Conservation (phyloP, 495 filamentous ascomycete genomes). For the Penicillium pancosmium region DNA sequence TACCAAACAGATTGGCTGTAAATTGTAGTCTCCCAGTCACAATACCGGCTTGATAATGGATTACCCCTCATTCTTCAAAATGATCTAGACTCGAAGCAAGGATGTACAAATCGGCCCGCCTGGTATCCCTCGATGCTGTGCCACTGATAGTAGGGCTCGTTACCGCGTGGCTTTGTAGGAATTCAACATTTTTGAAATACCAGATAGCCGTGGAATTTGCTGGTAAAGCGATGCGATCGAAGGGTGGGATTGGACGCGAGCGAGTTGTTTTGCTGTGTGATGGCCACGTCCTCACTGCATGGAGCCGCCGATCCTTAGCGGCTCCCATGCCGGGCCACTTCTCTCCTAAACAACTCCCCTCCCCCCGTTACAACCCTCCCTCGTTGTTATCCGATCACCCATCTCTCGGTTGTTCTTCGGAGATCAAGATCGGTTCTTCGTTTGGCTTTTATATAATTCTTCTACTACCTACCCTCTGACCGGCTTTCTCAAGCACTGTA, state of each 20-base stretch:
- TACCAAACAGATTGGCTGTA: not conserved
- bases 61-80: not conserved
- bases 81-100: not conserved
- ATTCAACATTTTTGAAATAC: constrained; percentile 14
- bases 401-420: constrained; percentile 4
- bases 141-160: constrained; percentile 11
- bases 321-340: constrained; percentile 26
- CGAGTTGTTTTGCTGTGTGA: constrained; percentile 25
- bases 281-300: constrained; percentile 34
- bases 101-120: constrained; percentile 10
- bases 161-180: constrained; percentile 23
- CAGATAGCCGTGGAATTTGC: constrained; percentile 7
- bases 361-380: constrained; percentile 20
- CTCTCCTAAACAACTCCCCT: constrained; percentile 29
- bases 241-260: constrained; percentile 9
- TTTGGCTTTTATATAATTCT: constrained; percentile 1
- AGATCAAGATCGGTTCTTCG: not conserved
- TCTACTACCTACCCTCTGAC: constrained; percentile 4
- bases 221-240: not conserved
- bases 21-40: not conserved
- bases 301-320: constrained; percentile 35
- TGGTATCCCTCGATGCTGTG: constrained; percentile 25
- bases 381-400: constrained; percentile 10
- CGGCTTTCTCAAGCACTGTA: constrained; percentile 36
- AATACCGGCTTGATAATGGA: not conserved